Evolutionary conservation across 2,329 filamentous ascomycete genomes (phyloP).

Genomic region (Alternaria gansuensis): DNA sequence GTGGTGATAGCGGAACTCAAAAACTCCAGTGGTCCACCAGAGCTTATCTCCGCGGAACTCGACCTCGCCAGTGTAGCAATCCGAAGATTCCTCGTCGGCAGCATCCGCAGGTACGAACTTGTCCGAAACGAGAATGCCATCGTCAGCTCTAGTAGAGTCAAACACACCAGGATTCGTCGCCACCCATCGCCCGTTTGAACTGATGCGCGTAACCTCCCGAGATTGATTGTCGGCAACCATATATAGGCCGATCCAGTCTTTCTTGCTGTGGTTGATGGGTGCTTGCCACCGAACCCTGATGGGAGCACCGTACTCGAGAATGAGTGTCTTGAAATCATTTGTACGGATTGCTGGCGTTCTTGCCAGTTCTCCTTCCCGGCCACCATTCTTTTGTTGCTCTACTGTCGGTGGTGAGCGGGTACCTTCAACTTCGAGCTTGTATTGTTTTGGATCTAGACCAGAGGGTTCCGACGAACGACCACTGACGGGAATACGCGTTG

Average conservation of each 20-base stretch:
- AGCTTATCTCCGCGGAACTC: constrained; percentile 90
- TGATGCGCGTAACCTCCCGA: constrained; percentile 81
- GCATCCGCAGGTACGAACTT: constrained; percentile 60
- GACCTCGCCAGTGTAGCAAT: constrained; percentile 80
- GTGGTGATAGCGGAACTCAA: constrained; percentile 97
- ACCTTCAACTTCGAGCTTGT: constrained; percentile 78
- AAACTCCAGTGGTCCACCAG: constrained; percentile 96
- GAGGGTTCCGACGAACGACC: constrained; percentile 80
- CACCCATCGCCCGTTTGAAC: constrained; percentile 88
- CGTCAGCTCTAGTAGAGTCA: constrained; percentile 77
- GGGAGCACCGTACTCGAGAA: constrained; percentile 88
- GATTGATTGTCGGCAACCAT: constrained; percentile 94
- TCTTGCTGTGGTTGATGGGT: constrained; percentile 83
- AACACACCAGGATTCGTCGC: constrained; percentile 80
- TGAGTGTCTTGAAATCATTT: constrained; percentile 74
- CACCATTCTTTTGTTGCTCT: constrained; percentile 68
- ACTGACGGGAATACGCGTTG: constrained; percentile 83
- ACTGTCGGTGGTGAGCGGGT: constrained; percentile 61
- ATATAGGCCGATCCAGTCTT: constrained; percentile 96
- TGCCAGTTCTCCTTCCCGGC: constrained; percentile 76
- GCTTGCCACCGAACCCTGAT: constrained; percentile 92
- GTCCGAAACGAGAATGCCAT: constrained; percentile 77
- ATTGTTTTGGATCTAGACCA: constrained; percentile 80
- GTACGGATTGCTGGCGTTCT: constrained; percentile 70
- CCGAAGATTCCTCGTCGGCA: constrained; percentile 60